Evolutionary conservation across 805 yeast genomes (phyloP).

Genomic region (Saturnispora zaruensis): DNA sequence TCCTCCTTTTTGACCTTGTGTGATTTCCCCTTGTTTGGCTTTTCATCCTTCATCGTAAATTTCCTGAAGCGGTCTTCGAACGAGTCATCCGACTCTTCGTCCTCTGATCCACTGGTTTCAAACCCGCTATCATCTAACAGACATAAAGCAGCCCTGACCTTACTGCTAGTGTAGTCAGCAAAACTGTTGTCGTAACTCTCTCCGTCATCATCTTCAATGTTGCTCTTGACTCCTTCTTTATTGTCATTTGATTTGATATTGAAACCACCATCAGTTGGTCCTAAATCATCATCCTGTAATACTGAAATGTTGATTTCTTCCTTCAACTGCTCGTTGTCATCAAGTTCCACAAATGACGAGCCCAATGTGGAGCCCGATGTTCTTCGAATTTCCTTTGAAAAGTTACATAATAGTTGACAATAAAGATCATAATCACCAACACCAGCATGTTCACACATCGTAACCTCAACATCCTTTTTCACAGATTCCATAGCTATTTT

Average conservation of each 20-base stretch:
- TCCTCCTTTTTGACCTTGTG: slow-evolving; percentile 10
- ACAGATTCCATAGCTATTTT: not conserved
- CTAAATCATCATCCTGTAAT: slow-evolving; percentile 5
- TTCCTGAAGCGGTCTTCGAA: slow-evolving; percentile 4
- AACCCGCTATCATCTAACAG: slow-evolving; percentile 11
- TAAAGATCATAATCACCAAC: slow-evolving; percentile 12
- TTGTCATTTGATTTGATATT: not conserved
- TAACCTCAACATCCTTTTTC: not conserved
- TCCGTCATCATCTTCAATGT: not conserved
- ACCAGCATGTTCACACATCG: slow-evolving; percentile 7
- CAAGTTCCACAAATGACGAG: slow-evolving; percentile 7
- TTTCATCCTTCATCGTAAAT: not conserved
- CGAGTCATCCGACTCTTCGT: slow-evolving; percentile 8
- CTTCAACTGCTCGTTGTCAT: not conserved
- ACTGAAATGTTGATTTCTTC: not conserved
- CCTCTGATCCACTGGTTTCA: slow-evolving; percentile 9
- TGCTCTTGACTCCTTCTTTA: not conserved
- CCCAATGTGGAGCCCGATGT: slow-evolving; percentile 12
- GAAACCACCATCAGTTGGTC: slow-evolving; percentile 1
- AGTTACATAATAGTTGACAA: slow-evolving; percentile 10
- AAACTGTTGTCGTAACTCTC: not conserved
- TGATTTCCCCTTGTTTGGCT: not conserved
- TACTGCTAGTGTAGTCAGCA: not conserved
- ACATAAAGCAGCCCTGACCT: slow-evolving; percentile 5
- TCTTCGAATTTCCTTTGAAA: slow-evolving; percentile 8